These are phyloP conservation scores for Ophiostoma fasciatum DNA, from an alignment of 2,329 filamentous ascomycete genomes.

Conservation along the genomic window DNA sequence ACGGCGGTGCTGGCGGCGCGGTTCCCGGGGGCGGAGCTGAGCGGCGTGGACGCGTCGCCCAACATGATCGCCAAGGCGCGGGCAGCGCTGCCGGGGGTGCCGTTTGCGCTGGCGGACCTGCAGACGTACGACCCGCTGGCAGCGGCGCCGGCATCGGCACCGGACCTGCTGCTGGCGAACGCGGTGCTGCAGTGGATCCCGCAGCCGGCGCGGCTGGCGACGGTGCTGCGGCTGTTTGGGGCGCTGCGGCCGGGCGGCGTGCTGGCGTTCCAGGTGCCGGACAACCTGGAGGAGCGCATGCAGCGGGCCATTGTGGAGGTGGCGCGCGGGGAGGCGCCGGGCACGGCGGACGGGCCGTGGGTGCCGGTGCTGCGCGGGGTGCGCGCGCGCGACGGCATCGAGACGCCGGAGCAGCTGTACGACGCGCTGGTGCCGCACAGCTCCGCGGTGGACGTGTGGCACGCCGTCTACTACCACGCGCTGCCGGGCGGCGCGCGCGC, in stretches of 20 bases:
- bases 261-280: slow-evolving; percentile 34
- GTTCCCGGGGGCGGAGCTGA: slow-evolving; percentile 31
- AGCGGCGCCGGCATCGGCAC: slow-evolving; percentile 8
- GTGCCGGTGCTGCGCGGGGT: slow-evolving; percentile 7
- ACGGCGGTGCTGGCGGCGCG: slow-evolving; percentile 31
- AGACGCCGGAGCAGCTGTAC: slow-evolving; percentile 31
- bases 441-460: slow-evolving; percentile 34
- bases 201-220: slow-evolving; percentile 24
- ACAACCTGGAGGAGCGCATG: slow-evolving; percentile 33
- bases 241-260: slow-evolving; percentile 28
- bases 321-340: slow-evolving; percentile 18
- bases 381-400: slow-evolving; percentile 29
- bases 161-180: slow-evolving; percentile 38
- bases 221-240: slow-evolving; percentile 28
- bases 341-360: slow-evolving; percentile 11
- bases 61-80: slow-evolving; percentile 40
- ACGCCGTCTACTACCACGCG: slow-evolving; percentile 37
- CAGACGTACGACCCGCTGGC: slow-evolving; percentile 20
- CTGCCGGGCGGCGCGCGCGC: slow-evolving; percentile 29
- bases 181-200: slow-evolving; percentile 46
- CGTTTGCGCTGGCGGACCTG: slow-evolving; percentile 33
- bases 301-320: slow-evolving; percentile 34
- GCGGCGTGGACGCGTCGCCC: slow-evolving; percentile 37
- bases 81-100: slow-evolving; percentile 21
- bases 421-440: slow-evolving; percentile 30